phyloP scores from a whole-genome alignment of 805 yeast genomes.

The Candida cerambycidarum region DNA sequence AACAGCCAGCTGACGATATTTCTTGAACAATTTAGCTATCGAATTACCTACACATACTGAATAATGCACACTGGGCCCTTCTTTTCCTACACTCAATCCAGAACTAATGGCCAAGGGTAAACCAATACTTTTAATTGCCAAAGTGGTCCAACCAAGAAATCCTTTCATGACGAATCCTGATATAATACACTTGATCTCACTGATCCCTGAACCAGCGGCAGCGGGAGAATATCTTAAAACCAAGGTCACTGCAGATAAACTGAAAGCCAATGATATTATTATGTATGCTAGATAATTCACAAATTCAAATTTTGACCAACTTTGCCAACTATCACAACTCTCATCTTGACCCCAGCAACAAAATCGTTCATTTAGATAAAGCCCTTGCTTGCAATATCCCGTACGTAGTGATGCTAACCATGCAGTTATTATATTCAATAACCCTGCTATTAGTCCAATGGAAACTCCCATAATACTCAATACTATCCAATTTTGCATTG shows the following conservation, averaged over 20 bases:
- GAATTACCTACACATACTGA: conserved; percentile 94
- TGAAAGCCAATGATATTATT: conserved; percentile 57
- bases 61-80: conserved; percentile 97
- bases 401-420: conserved; percentile 77
- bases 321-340: conserved; percentile 66
- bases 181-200: conserved; percentile 93
- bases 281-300: conserved; percentile 61
- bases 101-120: conserved; percentile 90
- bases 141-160: conserved; percentile 71
- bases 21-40: conserved; percentile 55
- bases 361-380: conserved; percentile 69
- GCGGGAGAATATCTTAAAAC: conserved; percentile 76
- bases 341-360: conserved; percentile 72
- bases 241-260: conserved; percentile 61
- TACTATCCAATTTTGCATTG: conserved; percentile 67
- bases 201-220: conserved; percentile 97
- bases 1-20: conserved; percentile 46
- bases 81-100: conserved; percentile 93
- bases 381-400: conserved; percentile 73
- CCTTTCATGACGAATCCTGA: conserved; percentile 83
- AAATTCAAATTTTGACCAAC: conserved; percentile 52
- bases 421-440: conserved; percentile 77
- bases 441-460: conserved; percentile 84
- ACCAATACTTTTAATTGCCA: conserved; percentile 73
- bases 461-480: conserved; percentile 71